Evolutionary conservation across 1,284 basidiomycete species (phyloP), one percentile per base, ranked within the genome.

Genomic region (Malassezia caprae): DNA sequence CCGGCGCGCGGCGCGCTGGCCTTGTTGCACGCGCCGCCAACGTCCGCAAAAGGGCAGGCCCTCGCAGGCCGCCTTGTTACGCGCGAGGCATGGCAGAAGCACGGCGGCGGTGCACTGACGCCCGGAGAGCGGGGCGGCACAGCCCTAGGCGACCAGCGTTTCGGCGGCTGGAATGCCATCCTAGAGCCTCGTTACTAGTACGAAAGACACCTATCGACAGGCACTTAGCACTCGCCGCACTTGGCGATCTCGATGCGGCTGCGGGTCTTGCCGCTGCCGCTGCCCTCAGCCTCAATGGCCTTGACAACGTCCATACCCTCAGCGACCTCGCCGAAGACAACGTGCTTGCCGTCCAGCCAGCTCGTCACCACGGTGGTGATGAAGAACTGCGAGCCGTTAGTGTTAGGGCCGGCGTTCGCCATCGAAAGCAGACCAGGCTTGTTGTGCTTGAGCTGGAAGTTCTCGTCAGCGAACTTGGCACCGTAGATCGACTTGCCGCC

Each of bases 281-380:
- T 58, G 37, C 72, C 73, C 58, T 65, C 60, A 11, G 40, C 47
- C 65, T 75, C 72, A 55, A 73, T 64, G 31, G 63, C 59, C 65
- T 69, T 67, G 59, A 73, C 70, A 24, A 74, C 44, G 62, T 74
- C 59, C 54, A 69, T 56, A 30, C 66, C 66, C 10, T 61, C 52
- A 28, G 58, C 48, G 43, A 68, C 66, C 55, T 67, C 59, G 40
- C 66, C 66, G 45, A 68, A 68, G 37, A 64, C 65, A 34, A 68
- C 66, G 59, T 68, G 66, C 60, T 69, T 73, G 26, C 77, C 81
- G 72, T 90, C 86, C 21, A 90, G 78, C 67, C 67, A 68, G 27
- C 37, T 40, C 49, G 73, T 73, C 44, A 60, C 59, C 42, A 69
- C 70, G 41, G 70, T 72, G 60, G 69, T 71, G 64, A 75, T 65